These are phyloP conservation scores for Leccinum barrowsii DNA, from an alignment of 768 basidiomycete genomes.

Conservation along the genomic window DNA sequence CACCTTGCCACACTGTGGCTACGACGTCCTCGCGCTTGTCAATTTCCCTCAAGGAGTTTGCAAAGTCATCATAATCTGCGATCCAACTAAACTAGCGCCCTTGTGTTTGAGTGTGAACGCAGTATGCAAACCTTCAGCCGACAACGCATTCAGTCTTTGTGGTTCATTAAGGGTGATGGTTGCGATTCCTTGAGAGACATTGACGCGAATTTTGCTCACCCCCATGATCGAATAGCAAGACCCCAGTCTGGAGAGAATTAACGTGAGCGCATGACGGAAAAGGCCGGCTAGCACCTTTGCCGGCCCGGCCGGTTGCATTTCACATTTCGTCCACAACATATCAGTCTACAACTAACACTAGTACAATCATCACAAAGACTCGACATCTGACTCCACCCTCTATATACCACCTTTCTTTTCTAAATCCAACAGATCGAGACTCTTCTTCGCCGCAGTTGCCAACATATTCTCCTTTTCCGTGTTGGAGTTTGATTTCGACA, in stretches of 20 bases:
- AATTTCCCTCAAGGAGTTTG: conserved; percentile 53
- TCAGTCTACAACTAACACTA: not conserved
- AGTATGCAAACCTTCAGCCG: conserved; percentile 41
- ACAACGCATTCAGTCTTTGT: conserved; percentile 56
- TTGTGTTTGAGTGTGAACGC: not conserved
- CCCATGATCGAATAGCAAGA: conserved; percentile 26
- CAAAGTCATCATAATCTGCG: conserved; percentile 61
- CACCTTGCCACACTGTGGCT: conserved; percentile 68
- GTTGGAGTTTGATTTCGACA: conserved; percentile 35
- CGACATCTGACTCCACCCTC: not conserved
- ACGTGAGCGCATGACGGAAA: not conserved
- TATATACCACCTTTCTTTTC: not conserved
- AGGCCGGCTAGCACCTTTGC: not conserved
- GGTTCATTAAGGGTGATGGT: conserved; percentile 68
- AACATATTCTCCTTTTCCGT: conserved; percentile 35
- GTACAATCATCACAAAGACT: not conserved
- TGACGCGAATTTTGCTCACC: conserved; percentile 40
- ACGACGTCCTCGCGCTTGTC: conserved; percentile 59
- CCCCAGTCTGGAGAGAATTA: not conserved
- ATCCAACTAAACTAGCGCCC: not conserved
- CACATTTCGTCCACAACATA: not conserved
- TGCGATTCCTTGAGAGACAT: conserved; percentile 56
- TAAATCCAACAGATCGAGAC: conserved; percentile 42
- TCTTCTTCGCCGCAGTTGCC: conserved; percentile 38
- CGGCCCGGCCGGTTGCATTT: conserved; percentile 1